Base-by-base conservation (phyloP, 352 stramenopile species). In the Elongisporangium senticosum region DNA sequence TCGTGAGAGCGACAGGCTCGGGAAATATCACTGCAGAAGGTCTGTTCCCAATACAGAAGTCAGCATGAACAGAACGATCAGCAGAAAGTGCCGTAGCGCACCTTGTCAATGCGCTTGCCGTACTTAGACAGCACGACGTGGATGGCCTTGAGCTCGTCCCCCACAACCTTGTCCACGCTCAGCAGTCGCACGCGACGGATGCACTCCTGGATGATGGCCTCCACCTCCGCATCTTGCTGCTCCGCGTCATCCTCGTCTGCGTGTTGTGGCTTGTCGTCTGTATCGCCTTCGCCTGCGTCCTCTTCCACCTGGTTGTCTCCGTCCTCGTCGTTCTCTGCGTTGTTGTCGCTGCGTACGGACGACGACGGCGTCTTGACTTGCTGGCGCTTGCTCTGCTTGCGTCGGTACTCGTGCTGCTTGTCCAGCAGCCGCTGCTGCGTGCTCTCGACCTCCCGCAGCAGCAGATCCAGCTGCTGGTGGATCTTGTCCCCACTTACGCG, bases 51-150 rank as follows among this genome's bases (percentile, higher is more conserved):
- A 48, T 53, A 40, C 39, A 52, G 15, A 33, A 62, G 23, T 17
- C 40, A 11, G 40, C 60, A 56, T 22, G 40, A 23, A 56, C 2
- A 54, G 4, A 50, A 55, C 24, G 47, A 19, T 40, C 14, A 56
- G 21, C 48, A 49, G 43, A 48, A 23, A 22, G 49, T 14, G 23
- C n/a, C 52, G 48, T 40, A 14, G 28, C 47, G 13, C 47, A 92
- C 83, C 79, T 92, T 90, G 61, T 92, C 80, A 56, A 92, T 90
- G 48, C 86, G 76, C 61, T 92, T 92, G 37, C 74, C 79, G 51
- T 85, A 90, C 59, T 90, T 92, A 49, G 79, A 87, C 50, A 92
- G 55, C 50, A 84, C 64, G 33, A 86, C 68, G 55, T 92, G 83
- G 21, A 92, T 83, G 6, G 62, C 56, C 53, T 87, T 89, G 14